Conservation (phyloP, 495 filamentous ascomycete genomes). For the Pyronema domesticum region DNA sequence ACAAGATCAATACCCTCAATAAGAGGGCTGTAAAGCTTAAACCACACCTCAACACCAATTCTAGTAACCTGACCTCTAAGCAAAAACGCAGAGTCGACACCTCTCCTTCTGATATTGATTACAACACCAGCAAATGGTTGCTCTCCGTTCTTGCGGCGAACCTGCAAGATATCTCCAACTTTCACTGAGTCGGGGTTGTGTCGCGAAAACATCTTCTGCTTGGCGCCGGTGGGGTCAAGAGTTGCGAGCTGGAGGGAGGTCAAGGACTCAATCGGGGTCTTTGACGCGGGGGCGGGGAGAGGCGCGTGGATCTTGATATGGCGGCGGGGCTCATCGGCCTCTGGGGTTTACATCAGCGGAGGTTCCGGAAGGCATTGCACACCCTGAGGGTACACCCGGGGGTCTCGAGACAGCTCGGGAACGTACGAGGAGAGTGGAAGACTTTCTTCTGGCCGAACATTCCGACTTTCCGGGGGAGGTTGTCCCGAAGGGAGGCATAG, state of each 20-base stretch:
- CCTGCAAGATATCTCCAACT: constrained; percentile 77
- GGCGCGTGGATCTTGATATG: constrained; percentile 18
- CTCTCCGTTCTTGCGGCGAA: constrained; percentile 49
- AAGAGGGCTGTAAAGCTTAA: constrained; percentile 78
- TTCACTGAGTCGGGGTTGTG: constrained; percentile 54
- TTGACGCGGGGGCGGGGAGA: constrained; percentile 27
- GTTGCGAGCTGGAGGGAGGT: constrained; percentile 44
- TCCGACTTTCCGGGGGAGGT: constrained; percentile 2
- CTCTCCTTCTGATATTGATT: constrained; percentile 63
- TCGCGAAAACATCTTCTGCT: constrained; percentile 61
- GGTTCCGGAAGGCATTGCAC: neutral
- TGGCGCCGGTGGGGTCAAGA: constrained; percentile 71
- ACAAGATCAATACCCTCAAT: constrained; percentile 86
- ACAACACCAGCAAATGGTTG: constrained; percentile 81
- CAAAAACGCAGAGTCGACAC: constrained; percentile 70
- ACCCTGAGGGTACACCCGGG: constrained; percentile 3
- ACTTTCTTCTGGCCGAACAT: neutral
- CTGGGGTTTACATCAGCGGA: constrained; percentile 2
- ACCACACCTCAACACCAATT: constrained; percentile 93
- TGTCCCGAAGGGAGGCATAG: neutral
- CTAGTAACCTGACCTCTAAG: constrained; percentile 65
- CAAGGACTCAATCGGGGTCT: constrained; percentile 45
- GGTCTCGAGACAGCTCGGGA: constrained; percentile 9
- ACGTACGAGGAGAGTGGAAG: constrained; percentile 25
- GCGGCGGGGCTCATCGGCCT: constrained; percentile 15